Evolutionary conservation across 1,284 basidiomycete genomes (phyloP), one percentile per base, ranked within the genome.

Genomic region (Apiotrichum sp.): DNA sequence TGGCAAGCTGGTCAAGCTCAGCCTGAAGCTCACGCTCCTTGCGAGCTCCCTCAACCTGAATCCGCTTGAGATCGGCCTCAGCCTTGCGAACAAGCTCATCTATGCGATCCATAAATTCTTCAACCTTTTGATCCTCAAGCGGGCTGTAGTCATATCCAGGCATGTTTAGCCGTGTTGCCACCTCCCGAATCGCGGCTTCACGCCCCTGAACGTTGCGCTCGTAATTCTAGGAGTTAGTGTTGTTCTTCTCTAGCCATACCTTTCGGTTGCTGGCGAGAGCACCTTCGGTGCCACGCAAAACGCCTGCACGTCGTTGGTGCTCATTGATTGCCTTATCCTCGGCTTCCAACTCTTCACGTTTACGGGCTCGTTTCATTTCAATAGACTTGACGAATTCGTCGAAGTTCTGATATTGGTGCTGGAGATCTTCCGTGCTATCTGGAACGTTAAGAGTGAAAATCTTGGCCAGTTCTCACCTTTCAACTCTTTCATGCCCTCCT

Each of bases 381-480:
- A 73, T 65, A 2, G 65, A 51, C n/a, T 64, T 61, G 16, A 74
- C 62, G 52, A 74, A 71, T 1, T 83, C 78, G 56, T 88, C 84
- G 63, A 91, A 93, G 65, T 86, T 88, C 52, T 81, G 77, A 49
- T 87, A 71, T 60, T 86, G 86, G 34, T 79, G 77, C 50, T 83
- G 77, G 13, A 97, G 79, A 58, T 92, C 88, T 31, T 86, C 85
- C 47, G 90, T 86, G 2, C 85, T 82, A 39, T 88, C 93, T 92
- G 59, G 10, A 44, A n/a, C 39, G 46, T 56, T 38, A n/a, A 54
- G 56, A 44, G 41, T 54, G n/a, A 42, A 29, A 53, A 50, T 11
- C 7, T 38, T 42, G 5, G 14, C 3, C 14, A 6, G 43, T 1
- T 3, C 73, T 48, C 56, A 88, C 90, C 90, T 50, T 82, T 79